Percentiles rank a stretch among this genome's conserved stretches.
These are phyloP conservation scores for Apiosordaria backusii DNA, from an alignment of 495 filamentous ascomycete species.

Conservation along the genomic window DNA sequence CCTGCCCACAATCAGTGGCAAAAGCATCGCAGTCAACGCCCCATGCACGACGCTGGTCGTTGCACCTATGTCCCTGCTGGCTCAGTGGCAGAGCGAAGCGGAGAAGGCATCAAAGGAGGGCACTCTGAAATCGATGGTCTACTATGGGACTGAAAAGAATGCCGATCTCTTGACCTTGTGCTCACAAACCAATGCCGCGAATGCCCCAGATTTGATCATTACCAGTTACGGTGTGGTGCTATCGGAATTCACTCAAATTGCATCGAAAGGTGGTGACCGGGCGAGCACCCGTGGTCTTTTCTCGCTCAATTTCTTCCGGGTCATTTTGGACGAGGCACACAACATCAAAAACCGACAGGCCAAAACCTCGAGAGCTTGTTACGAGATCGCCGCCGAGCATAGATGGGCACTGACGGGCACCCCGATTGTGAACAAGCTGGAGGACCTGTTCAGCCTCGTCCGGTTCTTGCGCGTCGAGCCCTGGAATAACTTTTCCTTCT, in stretches of 20 bases:
- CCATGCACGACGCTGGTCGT: slow-evolving; percentile 92
- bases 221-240: slow-evolving; percentile 94
- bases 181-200: slow-evolving; percentile 64
- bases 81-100: slow-evolving; percentile 96
- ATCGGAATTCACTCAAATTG: slow-evolving; percentile 78
- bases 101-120: slow-evolving; percentile 80
- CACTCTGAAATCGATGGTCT: slow-evolving; percentile 77
- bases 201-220: slow-evolving; percentile 83
- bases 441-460: slow-evolving; percentile 95
- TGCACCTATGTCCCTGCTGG: slow-evolving; percentile 87
- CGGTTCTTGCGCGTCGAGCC: slow-evolving; percentile 90
- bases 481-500: slow-evolving; percentile 98
- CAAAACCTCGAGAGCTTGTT: slow-evolving; percentile 92
- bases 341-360: slow-evolving; percentile 85
- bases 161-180: slow-evolving; percentile 73
- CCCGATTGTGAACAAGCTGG: slow-evolving; percentile 92
- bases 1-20: slow-evolving; percentile 48
- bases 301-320: slow-evolving; percentile 84
- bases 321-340: slow-evolving; percentile 95
- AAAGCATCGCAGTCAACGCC: slow-evolving; percentile 55
- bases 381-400: slow-evolving; percentile 77
- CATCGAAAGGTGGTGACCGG: slow-evolving; percentile 52
- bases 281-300: slow-evolving; percentile 71
- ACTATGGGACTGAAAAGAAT: slow-evolving; percentile 84
- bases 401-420: slow-evolving; percentile 95